Base-by-base conservation (phyloP, 2,329 filamentous ascomycete species). In the Endoconidiophora polonica region DNA sequence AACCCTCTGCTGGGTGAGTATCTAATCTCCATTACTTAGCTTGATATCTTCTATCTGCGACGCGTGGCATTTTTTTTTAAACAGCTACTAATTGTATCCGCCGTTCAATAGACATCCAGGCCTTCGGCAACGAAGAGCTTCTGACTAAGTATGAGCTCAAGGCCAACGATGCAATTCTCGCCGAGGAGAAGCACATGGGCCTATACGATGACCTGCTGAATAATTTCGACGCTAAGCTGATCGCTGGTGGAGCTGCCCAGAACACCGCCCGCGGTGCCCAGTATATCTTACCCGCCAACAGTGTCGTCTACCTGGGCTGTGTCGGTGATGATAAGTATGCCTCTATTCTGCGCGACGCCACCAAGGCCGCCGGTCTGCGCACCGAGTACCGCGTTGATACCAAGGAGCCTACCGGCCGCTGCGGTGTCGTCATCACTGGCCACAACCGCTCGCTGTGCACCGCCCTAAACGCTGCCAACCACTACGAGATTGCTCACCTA, bases 281-380 rank as follows among this genome's bases (percentile, higher is more conserved):
- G 79, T 98, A 98, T 74, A 80, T 96, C 57, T 86, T 98, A 52
- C 80, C 86, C 29, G 71, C 83, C 54, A 83, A 94, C 72, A 90
- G 84, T 56, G 86, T 93, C 61, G 79, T 94, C 65, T 98, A 86
- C 75, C 77, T 96, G 57, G 91, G 91, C 58, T 88, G 88, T 62
- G 86, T 94, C 52, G 91, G 91, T 58, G 81, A 90, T 61, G 91
- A 98, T 75, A 91, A 94, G 71, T 95, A 94, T 68, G 85, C 87
- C 59, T 82, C 88, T 56, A 87, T 83, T 60, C 81, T 98, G 54
- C 77, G 79, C 60, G 81, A 91, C 58, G 86, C 90, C 62, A 88
- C 87, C 67, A 79, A 82, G 68, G 73, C 86, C 62, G 90, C 83
- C 58, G 91, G 91, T 60, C 80, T 96, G 56, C 82, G 86, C 61